Conservation (phyloP, 2,329 filamentous ascomycete genomes). For the Paramyrothecium roridum region DNA sequence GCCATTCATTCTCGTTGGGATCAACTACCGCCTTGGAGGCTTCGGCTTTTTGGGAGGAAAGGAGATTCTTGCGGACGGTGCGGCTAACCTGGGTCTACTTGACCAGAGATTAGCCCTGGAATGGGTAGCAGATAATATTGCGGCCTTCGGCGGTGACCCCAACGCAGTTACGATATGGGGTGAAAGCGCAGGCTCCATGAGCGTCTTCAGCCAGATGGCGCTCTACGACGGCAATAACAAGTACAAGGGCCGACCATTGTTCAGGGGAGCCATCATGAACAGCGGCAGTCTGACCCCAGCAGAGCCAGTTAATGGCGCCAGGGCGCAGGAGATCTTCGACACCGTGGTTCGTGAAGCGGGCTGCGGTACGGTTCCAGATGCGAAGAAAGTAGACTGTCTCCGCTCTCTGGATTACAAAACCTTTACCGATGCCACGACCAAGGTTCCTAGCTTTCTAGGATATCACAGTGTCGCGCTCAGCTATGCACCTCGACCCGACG, state of each 20-base stretch:
- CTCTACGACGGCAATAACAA: not conserved
- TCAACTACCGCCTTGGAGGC: constrained; percentile 27
- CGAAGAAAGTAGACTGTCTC: not conserved
- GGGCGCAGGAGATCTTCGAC: not conserved
- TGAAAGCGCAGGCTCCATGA: constrained; percentile 38
- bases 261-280: not conserved
- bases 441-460: not conserved
- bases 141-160: constrained; percentile 45
- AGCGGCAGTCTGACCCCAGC: not conserved
- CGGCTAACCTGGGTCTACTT: constrained; percentile 45
- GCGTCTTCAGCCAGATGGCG: not conserved
- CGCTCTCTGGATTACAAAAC: not conserved
- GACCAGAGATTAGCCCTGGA: constrained; percentile 51
- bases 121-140: constrained; percentile 48
- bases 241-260: not conserved
- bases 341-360: not conserved
- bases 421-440: not conserved
- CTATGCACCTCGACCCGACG: not conserved
- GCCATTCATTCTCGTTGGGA: constrained; percentile 22
- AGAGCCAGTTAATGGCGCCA: not conserved
- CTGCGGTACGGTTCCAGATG: not conserved
- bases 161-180: constrained; percentile 40
- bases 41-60: constrained; percentile 26
- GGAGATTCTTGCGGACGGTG: constrained; percentile 37
- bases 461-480: not conserved